phyloP scores from a whole-genome alignment of 768 basidiomycete species.

The Nidularia sp. region DNA sequence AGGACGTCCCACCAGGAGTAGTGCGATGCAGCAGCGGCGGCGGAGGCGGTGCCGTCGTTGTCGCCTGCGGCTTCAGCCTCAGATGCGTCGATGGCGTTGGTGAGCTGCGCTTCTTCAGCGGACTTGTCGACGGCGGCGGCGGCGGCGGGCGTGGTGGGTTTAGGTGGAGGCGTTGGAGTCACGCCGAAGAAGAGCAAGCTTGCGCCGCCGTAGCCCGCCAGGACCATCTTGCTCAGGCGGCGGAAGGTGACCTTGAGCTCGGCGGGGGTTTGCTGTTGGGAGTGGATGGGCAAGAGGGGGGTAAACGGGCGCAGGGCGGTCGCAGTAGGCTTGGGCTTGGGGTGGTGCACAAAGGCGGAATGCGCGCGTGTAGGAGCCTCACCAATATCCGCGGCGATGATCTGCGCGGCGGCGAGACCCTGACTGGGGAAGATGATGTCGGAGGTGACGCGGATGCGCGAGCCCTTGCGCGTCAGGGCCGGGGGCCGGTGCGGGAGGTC shows the following conservation, averaged over 20 bases:
- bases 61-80: constrained; percentile 61
- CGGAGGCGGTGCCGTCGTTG: constrained; percentile 11
- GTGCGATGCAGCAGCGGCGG: constrained; percentile 7
- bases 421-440: constrained; percentile 67
- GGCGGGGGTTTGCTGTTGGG: neutral
- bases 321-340: neutral
- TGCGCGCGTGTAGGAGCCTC: constrained; percentile 36
- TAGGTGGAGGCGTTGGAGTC: constrained; percentile 17
- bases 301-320: neutral
- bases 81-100: constrained; percentile 64
- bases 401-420: constrained; percentile 45
- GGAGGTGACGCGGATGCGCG: constrained; percentile 69
- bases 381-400: constrained; percentile 81
- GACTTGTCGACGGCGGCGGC: neutral
- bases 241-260: constrained; percentile 71
- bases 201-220: constrained; percentile 83
- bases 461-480: constrained; percentile 25
- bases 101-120: constrained; percentile 56
- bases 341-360: constrained; percentile 1
- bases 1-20: constrained; percentile 87
- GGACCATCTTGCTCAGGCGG: constrained; percentile 75
- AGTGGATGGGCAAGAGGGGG: neutral
- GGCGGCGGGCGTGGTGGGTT: neutral
- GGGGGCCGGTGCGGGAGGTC: constrained; percentile 11
- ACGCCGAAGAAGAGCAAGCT: constrained; percentile 80